These are phyloP conservation scores for Xylaria sp. DNA, from an alignment of 2,329 filamentous ascomycete species.

Conservation along the genomic window DNA sequence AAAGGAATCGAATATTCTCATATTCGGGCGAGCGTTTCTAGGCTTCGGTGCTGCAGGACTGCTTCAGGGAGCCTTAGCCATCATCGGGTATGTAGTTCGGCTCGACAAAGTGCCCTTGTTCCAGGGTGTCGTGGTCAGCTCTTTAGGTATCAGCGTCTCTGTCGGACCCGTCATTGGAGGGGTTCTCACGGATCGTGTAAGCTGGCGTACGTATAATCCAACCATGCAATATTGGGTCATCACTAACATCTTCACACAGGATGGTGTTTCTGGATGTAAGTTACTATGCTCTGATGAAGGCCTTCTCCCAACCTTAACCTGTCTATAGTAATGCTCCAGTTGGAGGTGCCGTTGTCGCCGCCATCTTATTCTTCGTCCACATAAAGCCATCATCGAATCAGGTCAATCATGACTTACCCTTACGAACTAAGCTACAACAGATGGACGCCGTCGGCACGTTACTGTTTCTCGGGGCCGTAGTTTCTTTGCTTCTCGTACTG, in stretches of 20 bases:
- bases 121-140: slow-evolving; percentile 54
- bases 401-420: slow-evolving; percentile 4
- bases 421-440: slow-evolving; percentile 25
- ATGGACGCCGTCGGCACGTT: slow-evolving; percentile 35
- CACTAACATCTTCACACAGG: slow-evolving; percentile 1
- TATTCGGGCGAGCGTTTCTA: slow-evolving; percentile 44
- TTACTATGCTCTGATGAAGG: neutral
- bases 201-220: slow-evolving; percentile 33
- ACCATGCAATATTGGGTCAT: neutral
- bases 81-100: slow-evolving; percentile 52
- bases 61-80: slow-evolving; percentile 45
- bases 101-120: slow-evolving; percentile 56
- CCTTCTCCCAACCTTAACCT: neutral
- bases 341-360: slow-evolving; percentile 15
- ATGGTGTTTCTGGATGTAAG: slow-evolving; percentile 32
- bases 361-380: slow-evolving; percentile 22
- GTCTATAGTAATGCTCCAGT: slow-evolving; percentile 33
- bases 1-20: slow-evolving; percentile 39
- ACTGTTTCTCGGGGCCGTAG: slow-evolving; percentile 45
- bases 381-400: slow-evolving; percentile 4
- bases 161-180: slow-evolving; percentile 40
- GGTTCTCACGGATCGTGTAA: slow-evolving; percentile 32
- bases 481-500: slow-evolving; percentile 56
- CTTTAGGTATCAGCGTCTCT: slow-evolving; percentile 54
- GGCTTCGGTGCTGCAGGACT: slow-evolving; percentile 46